Conservation (phyloP, 768 basidiomycete species). For the Mycena alexandri region DNA sequence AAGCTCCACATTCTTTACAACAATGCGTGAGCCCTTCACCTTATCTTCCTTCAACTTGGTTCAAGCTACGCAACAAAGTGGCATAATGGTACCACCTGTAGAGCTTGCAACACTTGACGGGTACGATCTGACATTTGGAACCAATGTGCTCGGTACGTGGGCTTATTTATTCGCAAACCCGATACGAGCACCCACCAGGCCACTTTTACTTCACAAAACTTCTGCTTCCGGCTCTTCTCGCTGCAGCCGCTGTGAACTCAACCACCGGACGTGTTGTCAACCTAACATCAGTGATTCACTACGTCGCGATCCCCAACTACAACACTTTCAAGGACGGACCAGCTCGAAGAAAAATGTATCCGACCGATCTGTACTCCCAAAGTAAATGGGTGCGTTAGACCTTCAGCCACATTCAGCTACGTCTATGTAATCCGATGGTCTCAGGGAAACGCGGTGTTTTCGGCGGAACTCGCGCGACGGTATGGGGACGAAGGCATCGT, state of each 20-base stretch:
- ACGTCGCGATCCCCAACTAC: conserved; percentile 51
- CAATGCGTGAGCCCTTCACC: conserved; percentile 13
- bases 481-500: conserved; percentile 62
- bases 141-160: conserved; percentile 62
- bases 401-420: background rate
- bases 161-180: background rate
- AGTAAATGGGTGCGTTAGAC: conserved; percentile 59
- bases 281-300: conserved; percentile 56
- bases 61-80: conserved; percentile 46
- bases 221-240: conserved; percentile 62
- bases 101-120: conserved; percentile 60
- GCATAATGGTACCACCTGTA: conserved; percentile 59
- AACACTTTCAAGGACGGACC: conserved; percentile 55
- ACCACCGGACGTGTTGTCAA: conserved; percentile 61
- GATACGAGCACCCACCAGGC: conserved; percentile 44
- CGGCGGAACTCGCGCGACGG: conserved; percentile 60
- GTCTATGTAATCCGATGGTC: background rate
- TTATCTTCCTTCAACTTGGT: background rate
- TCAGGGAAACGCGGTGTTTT: conserved; percentile 59
- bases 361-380: conserved; percentile 46
- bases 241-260: conserved; percentile 48
- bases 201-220: conserved; percentile 64
- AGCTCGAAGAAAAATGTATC: conserved; percentile 40
- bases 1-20: conserved; percentile 22
- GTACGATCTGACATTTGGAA: conserved; percentile 69